phyloP scores from a whole-genome alignment of 2,329 filamentous ascomycete species.

The Apiospora marii region DNA sequence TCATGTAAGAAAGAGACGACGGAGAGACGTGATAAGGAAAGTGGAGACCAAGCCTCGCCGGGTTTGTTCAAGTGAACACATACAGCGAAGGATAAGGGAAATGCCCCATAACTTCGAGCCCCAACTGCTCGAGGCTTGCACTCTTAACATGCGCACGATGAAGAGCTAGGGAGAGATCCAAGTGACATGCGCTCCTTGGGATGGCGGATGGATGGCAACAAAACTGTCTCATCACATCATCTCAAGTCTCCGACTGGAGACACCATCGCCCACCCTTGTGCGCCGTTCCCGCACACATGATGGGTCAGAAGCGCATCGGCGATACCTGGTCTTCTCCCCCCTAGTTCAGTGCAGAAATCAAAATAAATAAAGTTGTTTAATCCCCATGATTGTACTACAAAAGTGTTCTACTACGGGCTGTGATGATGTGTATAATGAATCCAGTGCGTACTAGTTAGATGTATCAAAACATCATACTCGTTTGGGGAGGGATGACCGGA shows the following conservation, averaged over 20 bases:
- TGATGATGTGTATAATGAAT: neutral
- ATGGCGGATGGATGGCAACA: slow-evolving; percentile 8
- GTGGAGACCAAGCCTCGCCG: slow-evolving; percentile 25
- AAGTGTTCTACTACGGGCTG: neutral
- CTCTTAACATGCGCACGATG: neutral
- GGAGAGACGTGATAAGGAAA: slow-evolving; percentile 33
- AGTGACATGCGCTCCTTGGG: slow-evolving; percentile 10
- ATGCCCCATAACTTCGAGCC: neutral
- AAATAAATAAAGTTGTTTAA: slow-evolving; percentile 20
- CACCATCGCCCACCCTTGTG: slow-evolving; percentile 1
- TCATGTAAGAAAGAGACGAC: slow-evolving; percentile 43
- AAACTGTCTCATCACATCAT: neutral
- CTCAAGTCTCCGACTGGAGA: neutral
- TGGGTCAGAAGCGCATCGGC: neutral
- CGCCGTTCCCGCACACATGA: neutral
- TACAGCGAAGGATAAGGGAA: neutral
- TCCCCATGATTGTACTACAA: neutral
- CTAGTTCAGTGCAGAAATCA: slow-evolving; percentile 14
- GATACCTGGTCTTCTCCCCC: neutral
- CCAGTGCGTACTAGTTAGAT: neutral
- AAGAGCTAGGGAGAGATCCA: slow-evolving; percentile 13
- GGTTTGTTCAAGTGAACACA: slow-evolving; percentile 41
- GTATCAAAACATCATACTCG: neutral
- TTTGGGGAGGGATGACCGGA: neutral
- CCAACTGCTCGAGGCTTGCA: neutral